Percentiles rank a stretch among this genome's conserved stretches.
These are phyloP conservation scores for Suhomyces vadensis DNA, from an alignment of 805 yeast species.

Conservation along the genomic window DNA sequence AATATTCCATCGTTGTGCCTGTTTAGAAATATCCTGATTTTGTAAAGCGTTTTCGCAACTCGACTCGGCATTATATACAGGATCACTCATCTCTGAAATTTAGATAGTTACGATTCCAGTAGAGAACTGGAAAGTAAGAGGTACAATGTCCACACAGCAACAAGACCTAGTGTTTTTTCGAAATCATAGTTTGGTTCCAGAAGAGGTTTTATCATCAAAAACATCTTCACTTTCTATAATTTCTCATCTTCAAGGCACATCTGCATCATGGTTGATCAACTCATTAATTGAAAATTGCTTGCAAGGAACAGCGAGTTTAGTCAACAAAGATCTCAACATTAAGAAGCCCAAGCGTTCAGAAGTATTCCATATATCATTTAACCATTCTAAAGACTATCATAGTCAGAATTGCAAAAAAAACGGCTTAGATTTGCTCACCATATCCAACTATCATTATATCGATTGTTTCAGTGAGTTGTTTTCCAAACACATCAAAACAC, in stretches of 20 bases:
- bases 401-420: constrained; percentile 38
- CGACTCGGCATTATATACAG: too few species aligned
- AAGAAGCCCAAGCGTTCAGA: constrained; percentile 24
- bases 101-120: too few species aligned
- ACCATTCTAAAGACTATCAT: constrained; percentile 33
- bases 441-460: constrained; percentile 33
- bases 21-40: too few species aligned
- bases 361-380: constrained; percentile 38
- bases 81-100: too few species aligned
- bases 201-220: constrained; percentile 13
- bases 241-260: constrained; percentile 48
- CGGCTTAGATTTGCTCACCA: constrained; percentile 33
- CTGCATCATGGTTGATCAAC: constrained; percentile 63
- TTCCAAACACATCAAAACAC: constrained; percentile 26
- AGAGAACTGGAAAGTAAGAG: background rate
- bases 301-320: constrained; percentile 48
- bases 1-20: too few species aligned
- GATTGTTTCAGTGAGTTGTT: constrained; percentile 53
- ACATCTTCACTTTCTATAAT: constrained; percentile 25
- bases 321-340: constrained; percentile 28
- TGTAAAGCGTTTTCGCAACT: too few species aligned
- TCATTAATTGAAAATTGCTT: constrained; percentile 54
- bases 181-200: constrained; percentile 49
- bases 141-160: constrained; percentile 13
- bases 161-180: constrained; percentile 59